These are phyloP conservation scores for Xylaria sp. DNA, from an alignment of 2,329 filamentous ascomycete species.

Conservation along the genomic window DNA sequence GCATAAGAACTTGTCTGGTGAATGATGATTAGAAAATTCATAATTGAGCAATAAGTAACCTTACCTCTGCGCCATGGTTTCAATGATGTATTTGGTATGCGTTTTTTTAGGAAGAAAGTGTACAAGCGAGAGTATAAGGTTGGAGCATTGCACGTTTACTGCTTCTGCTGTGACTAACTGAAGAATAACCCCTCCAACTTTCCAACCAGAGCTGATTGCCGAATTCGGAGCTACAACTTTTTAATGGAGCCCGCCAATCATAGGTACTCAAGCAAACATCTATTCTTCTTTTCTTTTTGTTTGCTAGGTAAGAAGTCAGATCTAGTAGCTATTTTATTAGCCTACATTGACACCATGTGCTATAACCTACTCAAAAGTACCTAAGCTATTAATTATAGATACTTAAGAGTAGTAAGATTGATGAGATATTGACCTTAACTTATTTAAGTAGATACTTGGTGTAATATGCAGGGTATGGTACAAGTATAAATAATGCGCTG, in stretches of 20 bases:
- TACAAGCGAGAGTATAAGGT: slow-evolving; percentile 5
- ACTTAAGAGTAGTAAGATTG: background rate
- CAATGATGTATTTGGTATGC: background rate
- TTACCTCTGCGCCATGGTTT: slow-evolving; percentile 31
- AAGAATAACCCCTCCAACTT: slow-evolving; percentile 21
- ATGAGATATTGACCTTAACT: background rate
- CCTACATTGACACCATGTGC: no score
- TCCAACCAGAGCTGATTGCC: slow-evolving; percentile 28
- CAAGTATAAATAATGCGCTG: background rate
- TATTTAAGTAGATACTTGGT: background rate
- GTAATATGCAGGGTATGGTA: slow-evolving; percentile 11
- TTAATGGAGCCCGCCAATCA: slow-evolving; percentile 12
- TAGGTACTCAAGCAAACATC: no score
- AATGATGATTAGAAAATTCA: slow-evolving; percentile 10
- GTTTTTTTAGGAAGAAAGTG: background rate
- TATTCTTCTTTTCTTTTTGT: no score
- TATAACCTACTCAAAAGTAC: background rate
- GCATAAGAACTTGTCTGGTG: slow-evolving; percentile 54
- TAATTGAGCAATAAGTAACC: background rate
- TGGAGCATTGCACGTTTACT: background rate
- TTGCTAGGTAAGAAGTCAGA: no score
- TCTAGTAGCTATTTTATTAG: no score
- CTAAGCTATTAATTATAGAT: background rate
- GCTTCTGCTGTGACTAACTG: slow-evolving; percentile 4
- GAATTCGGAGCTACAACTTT: slow-evolving; percentile 28